phyloP scores from a whole-genome alignment of 176 grass and related monocot species.

The Oryza meridionalis region DNA sequence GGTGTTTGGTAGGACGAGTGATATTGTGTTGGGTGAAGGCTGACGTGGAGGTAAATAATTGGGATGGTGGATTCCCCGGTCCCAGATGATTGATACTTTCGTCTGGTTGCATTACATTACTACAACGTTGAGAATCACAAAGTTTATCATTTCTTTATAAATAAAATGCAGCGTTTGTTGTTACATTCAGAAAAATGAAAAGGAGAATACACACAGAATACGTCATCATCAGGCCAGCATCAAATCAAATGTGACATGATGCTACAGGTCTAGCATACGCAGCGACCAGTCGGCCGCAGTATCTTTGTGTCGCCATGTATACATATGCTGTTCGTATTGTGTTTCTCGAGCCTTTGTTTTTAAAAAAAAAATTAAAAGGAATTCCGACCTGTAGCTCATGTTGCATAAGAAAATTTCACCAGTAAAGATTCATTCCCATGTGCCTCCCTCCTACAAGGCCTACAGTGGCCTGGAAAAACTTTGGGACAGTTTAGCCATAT shows the following conservation, averaged over 20 bases:
- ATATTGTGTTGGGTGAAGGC: not conserved
- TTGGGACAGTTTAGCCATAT: not conserved
- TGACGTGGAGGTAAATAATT: conserved; percentile 54
- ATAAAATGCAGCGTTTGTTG: not conserved
- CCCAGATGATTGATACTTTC: conserved; percentile 33
- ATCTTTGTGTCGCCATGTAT: not conserved
- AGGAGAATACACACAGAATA: not conserved
- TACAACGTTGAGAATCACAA: not conserved
- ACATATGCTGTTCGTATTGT: not conserved
- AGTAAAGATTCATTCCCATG: not conserved
- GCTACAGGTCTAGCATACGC: not conserved
- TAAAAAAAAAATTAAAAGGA: not conserved
- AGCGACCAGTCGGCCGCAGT: not conserved
- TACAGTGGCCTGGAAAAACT: not conserved
- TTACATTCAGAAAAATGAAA: not conserved
- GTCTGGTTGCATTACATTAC: not conserved
- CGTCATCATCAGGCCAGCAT: not conserved
- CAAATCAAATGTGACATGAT: not conserved
- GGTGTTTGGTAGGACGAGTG: not conserved
- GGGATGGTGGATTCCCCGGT: conserved; percentile 22
- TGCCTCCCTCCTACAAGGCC: conserved; percentile 5
- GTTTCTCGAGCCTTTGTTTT: not conserved
- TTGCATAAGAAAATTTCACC: not conserved
- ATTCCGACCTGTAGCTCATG: not conserved
- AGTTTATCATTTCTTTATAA: not conserved